Percentiles rank a stretch among this genome's conserved stretches.
Evolutionary conservation across 306 rosid genomes (phyloP).

Genomic region (Boehmeria nivea): DNA sequence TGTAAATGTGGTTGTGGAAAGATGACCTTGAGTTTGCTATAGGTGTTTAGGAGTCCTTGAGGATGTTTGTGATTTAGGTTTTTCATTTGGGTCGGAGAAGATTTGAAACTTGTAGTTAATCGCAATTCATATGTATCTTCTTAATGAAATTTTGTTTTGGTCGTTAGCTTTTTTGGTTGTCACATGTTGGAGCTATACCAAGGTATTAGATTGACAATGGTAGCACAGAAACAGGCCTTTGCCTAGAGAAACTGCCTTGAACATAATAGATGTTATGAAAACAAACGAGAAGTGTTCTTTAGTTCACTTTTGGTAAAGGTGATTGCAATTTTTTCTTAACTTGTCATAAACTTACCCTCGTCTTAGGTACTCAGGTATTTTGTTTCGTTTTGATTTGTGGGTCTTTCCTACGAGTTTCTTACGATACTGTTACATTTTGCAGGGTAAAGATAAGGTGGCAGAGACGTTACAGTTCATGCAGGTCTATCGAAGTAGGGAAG

Average conservation of each 20-base stretch:
- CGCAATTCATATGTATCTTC: too few relatives aligned
- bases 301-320: not conserved
- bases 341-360: not conserved
- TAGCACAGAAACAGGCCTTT: not conserved
- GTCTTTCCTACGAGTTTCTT: constrained; percentile 10
- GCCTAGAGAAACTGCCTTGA: not conserved
- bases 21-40: too few relatives aligned
- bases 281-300: not conserved
- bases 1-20: too few relatives aligned
- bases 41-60: too few relatives aligned
- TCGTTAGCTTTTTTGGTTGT: too few relatives aligned
- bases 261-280: too few relatives aligned
- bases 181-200: not conserved
- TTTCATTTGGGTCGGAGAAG: too few relatives aligned
- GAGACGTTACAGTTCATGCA: constrained; percentile 59
- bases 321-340: too few relatives aligned
- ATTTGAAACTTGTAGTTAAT: too few relatives aligned
- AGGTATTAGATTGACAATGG: not conserved
- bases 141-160: too few relatives aligned
- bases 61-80: too few relatives aligned
- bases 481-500: constrained; percentile 89
- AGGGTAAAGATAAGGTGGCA: constrained; percentile 38
- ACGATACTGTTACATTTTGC: constrained; percentile 23
- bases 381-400: constrained; percentile 14
- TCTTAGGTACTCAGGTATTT: not conserved